Percentiles rank a stretch among this genome's conserved stretches.
Evolutionary conservation across 306 rosid genomes (phyloP).

Genomic region (Quercus engelmannii): DNA sequence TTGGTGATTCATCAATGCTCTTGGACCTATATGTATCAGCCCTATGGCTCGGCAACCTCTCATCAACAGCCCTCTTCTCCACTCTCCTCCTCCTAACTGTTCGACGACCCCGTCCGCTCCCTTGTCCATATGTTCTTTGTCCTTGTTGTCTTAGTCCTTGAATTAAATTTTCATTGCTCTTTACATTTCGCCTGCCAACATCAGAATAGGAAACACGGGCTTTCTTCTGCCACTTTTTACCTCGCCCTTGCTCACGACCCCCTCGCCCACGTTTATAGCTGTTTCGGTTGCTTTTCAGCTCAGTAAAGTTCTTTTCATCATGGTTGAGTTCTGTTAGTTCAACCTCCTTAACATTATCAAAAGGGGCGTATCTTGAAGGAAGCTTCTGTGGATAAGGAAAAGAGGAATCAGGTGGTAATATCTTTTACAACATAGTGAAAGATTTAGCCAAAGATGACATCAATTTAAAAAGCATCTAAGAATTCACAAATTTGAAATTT

Average conservation of each 20-base stretch:
- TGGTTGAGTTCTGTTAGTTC: conserved; percentile 43
- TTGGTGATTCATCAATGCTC: conserved; percentile 55
- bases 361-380: conserved; percentile 54
- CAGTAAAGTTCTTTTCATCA: conserved; percentile 42
- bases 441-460: background rate
- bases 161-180: conserved; percentile 38
- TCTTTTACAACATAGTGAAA: background rate
- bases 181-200: conserved; percentile 35
- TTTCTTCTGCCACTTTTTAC: conserved; percentile 56
- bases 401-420: conserved; percentile 7
- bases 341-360: conserved; percentile 47
- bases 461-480: background rate
- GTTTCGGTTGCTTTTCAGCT: conserved; percentile 46
- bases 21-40: conserved; percentile 41
- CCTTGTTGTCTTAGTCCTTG: conserved; percentile 55
- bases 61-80: conserved; percentile 65
- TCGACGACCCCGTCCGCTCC: conserved; percentile 83
- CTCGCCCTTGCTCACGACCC: conserved; percentile 62
- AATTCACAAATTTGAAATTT: background rate
- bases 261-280: conserved; percentile 71
- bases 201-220: conserved; percentile 43
- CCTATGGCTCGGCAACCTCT: conserved; percentile 39
- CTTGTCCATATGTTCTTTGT: conserved; percentile 51
- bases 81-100: conserved; percentile 80
- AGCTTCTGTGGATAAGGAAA: conserved; percentile 48